Conservation (phyloP, 331 rosid genomes). For the Pyrus hybrid region DNA sequence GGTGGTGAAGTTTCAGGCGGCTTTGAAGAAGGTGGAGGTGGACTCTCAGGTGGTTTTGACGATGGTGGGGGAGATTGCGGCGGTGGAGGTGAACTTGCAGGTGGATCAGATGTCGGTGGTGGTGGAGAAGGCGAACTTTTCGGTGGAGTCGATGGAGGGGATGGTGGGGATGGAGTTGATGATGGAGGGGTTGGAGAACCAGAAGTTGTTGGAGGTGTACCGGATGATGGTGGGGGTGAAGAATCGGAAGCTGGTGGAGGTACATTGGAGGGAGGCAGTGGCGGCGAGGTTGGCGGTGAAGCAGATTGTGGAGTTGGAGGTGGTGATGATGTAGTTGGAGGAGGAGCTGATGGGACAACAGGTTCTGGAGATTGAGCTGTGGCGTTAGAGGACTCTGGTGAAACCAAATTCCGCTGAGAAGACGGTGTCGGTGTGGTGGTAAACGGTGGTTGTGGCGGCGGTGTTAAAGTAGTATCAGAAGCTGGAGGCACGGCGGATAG, state of each 20-base stretch:
- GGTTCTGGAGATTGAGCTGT: constrained; percentile 30
- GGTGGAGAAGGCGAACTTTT: constrained; percentile 19
- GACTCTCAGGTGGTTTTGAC: neutral
- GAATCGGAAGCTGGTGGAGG: constrained; percentile 3
- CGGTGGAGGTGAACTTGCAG: constrained; percentile 33
- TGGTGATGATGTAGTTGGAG: constrained; percentile 15
- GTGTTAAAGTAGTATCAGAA: constrained; percentile 8
- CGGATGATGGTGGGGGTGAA: constrained; percentile 28
- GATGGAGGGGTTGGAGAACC: constrained; percentile 31
- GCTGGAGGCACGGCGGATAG: constrained; percentile 34
- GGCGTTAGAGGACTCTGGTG: constrained; percentile 20
- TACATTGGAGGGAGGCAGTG: constrained; percentile 11
- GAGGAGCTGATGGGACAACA: constrained; percentile 12
- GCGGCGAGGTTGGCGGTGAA: constrained; percentile 16
- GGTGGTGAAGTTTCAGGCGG: constrained; percentile 19
- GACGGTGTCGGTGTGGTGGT: constrained; percentile 21
- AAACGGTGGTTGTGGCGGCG: constrained; percentile 17
- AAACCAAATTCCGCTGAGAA: constrained; percentile 14
- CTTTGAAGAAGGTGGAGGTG: constrained; percentile 15
- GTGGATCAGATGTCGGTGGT: constrained; percentile 22
- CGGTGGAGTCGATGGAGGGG: constrained; percentile 19
- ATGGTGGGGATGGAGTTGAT: constrained; percentile 21
- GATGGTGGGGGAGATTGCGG: constrained; percentile 16
- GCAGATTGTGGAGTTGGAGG: constrained; percentile 3
- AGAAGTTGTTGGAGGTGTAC: constrained; percentile 2